These are phyloP conservation scores for Aspergillus cristatus DNA, from an alignment of 495 filamentous ascomycete genomes.

Conservation along the genomic window DNA sequence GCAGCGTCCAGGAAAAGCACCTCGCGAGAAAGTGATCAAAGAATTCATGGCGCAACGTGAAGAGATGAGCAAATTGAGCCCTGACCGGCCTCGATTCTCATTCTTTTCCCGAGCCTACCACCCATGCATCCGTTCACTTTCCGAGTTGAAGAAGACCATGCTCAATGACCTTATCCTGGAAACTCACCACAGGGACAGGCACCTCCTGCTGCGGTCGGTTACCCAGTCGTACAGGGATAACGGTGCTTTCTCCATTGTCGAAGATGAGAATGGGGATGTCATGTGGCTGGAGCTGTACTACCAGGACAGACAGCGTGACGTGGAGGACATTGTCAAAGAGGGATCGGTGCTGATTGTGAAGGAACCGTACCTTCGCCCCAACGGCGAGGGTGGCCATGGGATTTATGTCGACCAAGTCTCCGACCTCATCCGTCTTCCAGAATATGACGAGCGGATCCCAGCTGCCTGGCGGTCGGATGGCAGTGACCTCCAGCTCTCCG, in stretches of 20 bases:
- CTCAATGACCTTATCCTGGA: conserved; percentile 33
- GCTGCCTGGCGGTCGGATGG: conserved; percentile 20
- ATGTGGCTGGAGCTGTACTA: conserved; percentile 40
- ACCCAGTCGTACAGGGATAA: conserved; percentile 32
- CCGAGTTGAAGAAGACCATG: conserved; percentile 12
- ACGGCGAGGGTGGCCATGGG: conserved; percentile 24
- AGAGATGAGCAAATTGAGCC: too few relatives aligned
- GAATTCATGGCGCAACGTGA: too few relatives aligned
- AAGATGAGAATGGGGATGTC: conserved; percentile 41
- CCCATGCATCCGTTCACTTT: conserved; percentile 10
- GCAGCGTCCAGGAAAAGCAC: too few relatives aligned
- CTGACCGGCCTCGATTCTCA: conserved; percentile 6
- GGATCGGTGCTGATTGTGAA: conserved; percentile 36
- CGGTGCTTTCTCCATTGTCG: conserved; percentile 34
- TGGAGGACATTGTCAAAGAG: conserved; percentile 16
- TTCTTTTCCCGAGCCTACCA: conserved; percentile 18
- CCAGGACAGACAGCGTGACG: conserved; percentile 16
- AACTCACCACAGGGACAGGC: conserved; percentile 40
- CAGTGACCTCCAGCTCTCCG: too few relatives aligned
- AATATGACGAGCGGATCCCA: conserved; percentile 23
- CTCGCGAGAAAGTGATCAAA: too few relatives aligned
- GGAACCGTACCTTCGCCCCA: conserved; percentile 42
- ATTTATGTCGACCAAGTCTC: conserved; percentile 46
- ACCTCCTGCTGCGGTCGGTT: conserved; percentile 32
- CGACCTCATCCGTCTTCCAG: conserved; percentile 29